These are phyloP conservation scores for Xylogone sp. DNA, from an alignment of 2,329 filamentous ascomycete species.

Conservation along the genomic window DNA sequence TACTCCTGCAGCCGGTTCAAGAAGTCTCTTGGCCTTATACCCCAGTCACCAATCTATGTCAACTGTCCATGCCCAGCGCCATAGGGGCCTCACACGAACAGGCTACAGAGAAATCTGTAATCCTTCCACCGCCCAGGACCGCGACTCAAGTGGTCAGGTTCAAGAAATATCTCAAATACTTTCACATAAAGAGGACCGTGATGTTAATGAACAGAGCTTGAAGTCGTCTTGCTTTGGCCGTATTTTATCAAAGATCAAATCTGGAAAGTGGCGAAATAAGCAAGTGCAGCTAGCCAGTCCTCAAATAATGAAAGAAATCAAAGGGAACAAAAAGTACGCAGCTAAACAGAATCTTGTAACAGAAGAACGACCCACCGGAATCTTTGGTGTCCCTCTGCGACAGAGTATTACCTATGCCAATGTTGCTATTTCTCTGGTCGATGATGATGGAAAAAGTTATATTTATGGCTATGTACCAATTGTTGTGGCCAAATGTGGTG, in stretches of 20 bases:
- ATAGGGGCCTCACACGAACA: background rate
- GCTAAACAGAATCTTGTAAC: conserved; percentile 14
- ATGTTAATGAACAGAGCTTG: background rate
- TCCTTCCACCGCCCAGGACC: background rate
- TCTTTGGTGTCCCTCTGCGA: conserved; percentile 90
- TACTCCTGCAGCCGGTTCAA: background rate
- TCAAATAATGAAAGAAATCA: background rate
- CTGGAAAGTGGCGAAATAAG: background rate
- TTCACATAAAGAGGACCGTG: background rate
- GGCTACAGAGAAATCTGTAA: background rate
- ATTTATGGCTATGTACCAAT: conserved; percentile 99
- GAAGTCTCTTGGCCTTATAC: background rate
- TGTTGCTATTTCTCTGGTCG: conserved; percentile 92
- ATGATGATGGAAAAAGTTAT: conserved; percentile 89
- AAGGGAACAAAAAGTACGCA: conserved; percentile 2
- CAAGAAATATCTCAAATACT: background rate
- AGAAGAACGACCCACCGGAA: conserved; percentile 56
- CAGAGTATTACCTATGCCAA: conserved; percentile 97
- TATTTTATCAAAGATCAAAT: conserved; percentile 1
- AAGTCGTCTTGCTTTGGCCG: background rate
- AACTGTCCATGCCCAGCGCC: background rate
- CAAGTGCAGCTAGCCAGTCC: background rate
- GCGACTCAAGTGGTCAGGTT: background rate
- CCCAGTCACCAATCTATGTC: background rate
- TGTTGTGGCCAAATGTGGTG: conserved; percentile 95